Evolutionary conservation across 768 basidiomycete species (phyloP).

Genomic region (Leccinum disarticulatum): DNA sequence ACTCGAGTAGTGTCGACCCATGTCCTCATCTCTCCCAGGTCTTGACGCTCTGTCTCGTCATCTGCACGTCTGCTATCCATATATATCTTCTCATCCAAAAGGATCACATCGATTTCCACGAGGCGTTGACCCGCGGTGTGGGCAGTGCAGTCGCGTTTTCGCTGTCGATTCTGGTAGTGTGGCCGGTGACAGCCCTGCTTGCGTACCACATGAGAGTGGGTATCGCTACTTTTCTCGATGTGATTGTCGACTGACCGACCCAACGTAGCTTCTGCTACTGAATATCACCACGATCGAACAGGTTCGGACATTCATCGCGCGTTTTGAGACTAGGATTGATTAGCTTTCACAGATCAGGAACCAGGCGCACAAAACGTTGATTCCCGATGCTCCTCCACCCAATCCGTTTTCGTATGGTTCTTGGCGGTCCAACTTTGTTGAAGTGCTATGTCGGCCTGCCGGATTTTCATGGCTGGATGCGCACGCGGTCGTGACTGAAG

Average conservation of each 20-base stretch:
- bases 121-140: constrained; percentile 49
- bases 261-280: constrained; percentile 65
- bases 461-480: constrained; percentile 81
- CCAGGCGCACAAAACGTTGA: constrained; percentile 72
- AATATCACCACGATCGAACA: constrained; percentile 98
- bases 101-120: constrained; percentile 47
- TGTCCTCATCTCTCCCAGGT: constrained; percentile 44
- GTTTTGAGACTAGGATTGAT: constrained; percentile 8
- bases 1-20: not conserved
- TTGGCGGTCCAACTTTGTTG: constrained; percentile 70
- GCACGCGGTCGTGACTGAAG: constrained; percentile 59
- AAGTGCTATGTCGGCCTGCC: constrained; percentile 76
- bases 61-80: constrained; percentile 82
- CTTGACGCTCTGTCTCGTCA: constrained; percentile 70
- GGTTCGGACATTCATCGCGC: constrained; percentile 44
- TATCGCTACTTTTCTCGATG: constrained; percentile 4
- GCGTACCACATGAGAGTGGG: constrained; percentile 85
- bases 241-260: constrained; percentile 3
- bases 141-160: constrained; percentile 84
- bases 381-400: constrained; percentile 62
- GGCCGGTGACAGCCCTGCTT: constrained; percentile 80
- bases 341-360: constrained; percentile 66
- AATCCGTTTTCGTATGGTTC: constrained; percentile 88
- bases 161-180: constrained; percentile 69
- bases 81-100: constrained; percentile 63